phyloP scores from a whole-genome alignment of 768 basidiomycete genomes.

The Mycena albidolilacea region DNA sequence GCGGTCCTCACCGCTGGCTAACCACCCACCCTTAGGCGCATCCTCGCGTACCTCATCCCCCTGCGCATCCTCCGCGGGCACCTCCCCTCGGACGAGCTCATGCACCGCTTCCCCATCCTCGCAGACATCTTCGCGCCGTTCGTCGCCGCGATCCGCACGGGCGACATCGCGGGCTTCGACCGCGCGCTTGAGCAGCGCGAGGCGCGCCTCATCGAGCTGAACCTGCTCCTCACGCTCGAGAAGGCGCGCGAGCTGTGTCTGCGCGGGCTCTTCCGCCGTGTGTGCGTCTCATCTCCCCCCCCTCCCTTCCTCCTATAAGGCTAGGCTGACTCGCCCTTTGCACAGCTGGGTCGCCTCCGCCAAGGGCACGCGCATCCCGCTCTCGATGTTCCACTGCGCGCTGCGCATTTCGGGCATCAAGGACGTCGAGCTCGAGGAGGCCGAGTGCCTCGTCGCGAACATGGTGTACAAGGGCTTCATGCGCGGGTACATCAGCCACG shows the following conservation, averaged over 20 bases:
- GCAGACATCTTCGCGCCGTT: no score
- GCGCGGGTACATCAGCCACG: constrained; percentile 82
- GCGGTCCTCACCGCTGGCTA: no score
- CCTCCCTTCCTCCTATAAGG: constrained; percentile 8
- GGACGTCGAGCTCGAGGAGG: constrained; percentile 80
- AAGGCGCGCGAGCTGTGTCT: constrained; percentile 90
- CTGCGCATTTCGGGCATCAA: constrained; percentile 75
- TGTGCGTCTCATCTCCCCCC: constrained; percentile 62
- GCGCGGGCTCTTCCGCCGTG: constrained; percentile 81
- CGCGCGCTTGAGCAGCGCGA: no score
- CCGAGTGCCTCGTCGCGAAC: constrained; percentile 94
- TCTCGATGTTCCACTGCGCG: constrained; percentile 86
- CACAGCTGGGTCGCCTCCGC: constrained; percentile 84
- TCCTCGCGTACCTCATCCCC: constrained; percentile 92
- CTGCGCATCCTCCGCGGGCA: constrained; percentile 90
- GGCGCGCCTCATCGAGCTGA: no score
- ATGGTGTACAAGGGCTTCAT: constrained; percentile 96
- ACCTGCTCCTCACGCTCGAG: constrained; percentile 74
- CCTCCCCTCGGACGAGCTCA: constrained; percentile 81
- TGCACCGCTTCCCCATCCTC: constrained; percentile 45
- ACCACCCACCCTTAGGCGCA: constrained; percentile 70
- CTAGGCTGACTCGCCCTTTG: constrained; percentile 11
- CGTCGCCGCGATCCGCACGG: no score
- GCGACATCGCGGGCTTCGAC: no score
- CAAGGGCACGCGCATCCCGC: constrained; percentile 83